phyloP scores from a whole-genome alignment of 1,284 basidiomycete genomes.

The Vanrija sp. region DNA sequence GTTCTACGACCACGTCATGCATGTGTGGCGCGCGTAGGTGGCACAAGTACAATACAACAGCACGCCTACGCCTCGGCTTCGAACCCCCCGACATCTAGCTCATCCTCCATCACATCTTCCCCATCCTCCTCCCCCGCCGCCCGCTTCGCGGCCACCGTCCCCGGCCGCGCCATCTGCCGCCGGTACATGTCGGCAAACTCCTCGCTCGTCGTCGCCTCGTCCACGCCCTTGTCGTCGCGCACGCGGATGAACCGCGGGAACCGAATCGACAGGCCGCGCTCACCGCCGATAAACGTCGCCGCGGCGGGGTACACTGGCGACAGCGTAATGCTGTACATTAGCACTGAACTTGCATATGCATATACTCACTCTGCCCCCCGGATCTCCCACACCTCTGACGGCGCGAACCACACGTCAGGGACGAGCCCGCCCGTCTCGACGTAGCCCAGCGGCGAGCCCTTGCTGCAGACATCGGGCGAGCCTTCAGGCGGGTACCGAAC shows the following conservation, averaged over 20 bases:
- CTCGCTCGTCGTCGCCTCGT: slow-evolving; percentile 54
- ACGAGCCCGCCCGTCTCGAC: slow-evolving; percentile 69
- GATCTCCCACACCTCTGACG: slow-evolving; percentile 86
- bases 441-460: slow-evolving; percentile 56
- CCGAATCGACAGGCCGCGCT: slow-evolving; percentile 66
- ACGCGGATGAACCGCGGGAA: slow-evolving; percentile 54
- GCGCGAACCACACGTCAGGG: slow-evolving; percentile 80
- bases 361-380: slow-evolving; percentile 72
- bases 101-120: slow-evolving; percentile 38
- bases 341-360: background rate
- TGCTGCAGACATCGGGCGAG: slow-evolving; percentile 61
- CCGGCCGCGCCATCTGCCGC: slow-evolving; percentile 53
- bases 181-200: slow-evolving; percentile 65
- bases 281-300: slow-evolving; percentile 60
- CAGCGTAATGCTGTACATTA: slow-evolving; percentile 63
- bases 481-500: slow-evolving; percentile 61
- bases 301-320: slow-evolving; percentile 86
- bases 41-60: slow-evolving; percentile 58
- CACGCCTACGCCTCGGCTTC: slow-evolving; percentile 26
- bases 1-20: slow-evolving; percentile 87
- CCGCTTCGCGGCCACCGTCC: background rate
- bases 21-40: slow-evolving; percentile 67
- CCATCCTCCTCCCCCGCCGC: slow-evolving; percentile 19
- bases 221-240: slow-evolving; percentile 55
- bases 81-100: slow-evolving; percentile 10